Base-by-base conservation (phyloP, 179 eudicot genomes). In the Beta lomatogona region DNA sequence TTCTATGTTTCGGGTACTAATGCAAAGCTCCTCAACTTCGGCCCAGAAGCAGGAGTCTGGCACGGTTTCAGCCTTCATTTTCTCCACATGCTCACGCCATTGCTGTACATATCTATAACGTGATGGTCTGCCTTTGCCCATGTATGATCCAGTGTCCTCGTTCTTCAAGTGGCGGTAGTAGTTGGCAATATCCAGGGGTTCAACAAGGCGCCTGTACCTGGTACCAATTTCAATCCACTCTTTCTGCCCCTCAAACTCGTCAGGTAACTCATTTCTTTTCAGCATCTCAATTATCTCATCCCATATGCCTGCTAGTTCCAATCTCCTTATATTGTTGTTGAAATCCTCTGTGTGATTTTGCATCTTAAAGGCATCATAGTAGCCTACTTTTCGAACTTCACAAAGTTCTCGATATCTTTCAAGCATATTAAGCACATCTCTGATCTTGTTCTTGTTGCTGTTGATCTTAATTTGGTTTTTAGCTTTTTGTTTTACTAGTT, bases 161-260 rank as follows among this genome's bases (percentile, higher is more conserved):
- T 94, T 89, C 82, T 79, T 86, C 64, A 82, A 80, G 85, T 91
- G 94, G 66, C 97, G 86, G 73, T 94, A 92, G 80, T 90, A 96
- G 88, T 96, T 94, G 73, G 99, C 96, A 4, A 96, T 96, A 76
- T 94, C 98, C 50, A 96, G 80, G 18, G 98, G 97, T 88, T 96
- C 97, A 70, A 91, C 90, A 36, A 91, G 86, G 70, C 89, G 83
- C 75, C 99, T 82, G 78, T 86, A 96, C 88, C 82, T 31, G 28
- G 99, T 96, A 70, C 98, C 97, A 22, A 95, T 86, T 86, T 92
- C 89, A 44, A 94, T 91, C 99, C 99, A 96, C 59, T 92, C 96
- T 69, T 85, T 73, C 53, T 82, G 70, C 80, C 91, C 88, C 84
- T 94, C 98, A 75, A 94, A 96, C 67, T 88, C 92, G 22, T 92